Evolutionary conservation across 495 filamentous ascomycete genomes (phyloP), one percentile per base, ranked within the genome.

Genomic region (Xylaria acuta): DNA sequence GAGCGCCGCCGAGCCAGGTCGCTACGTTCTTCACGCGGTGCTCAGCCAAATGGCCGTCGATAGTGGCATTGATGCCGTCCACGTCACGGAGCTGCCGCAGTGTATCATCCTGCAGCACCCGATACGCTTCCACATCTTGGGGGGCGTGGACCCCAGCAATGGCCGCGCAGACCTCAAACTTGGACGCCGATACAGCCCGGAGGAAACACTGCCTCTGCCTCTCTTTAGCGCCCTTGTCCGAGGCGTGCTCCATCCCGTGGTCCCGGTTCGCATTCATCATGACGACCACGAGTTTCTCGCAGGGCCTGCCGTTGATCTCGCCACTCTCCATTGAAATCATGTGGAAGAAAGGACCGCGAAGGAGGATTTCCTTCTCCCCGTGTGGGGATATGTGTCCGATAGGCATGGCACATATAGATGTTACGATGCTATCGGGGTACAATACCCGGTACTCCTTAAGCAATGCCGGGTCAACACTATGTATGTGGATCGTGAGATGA

Each of bases 401-500:
- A 1, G 47, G 20, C 47, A 51, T 51, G n/a, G 47, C 20, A 11
- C 47, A 51, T 51, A 51, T 51, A 51, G 47, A 51, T 51, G 47
- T 51, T 22, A 51, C 47, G n/a, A 51, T 8, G 47, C 47, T 51
- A 7, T 51, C 47, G 47, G 47, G 47, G n/a, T 51, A 51, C 7
- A 51, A n/a, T 51, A n/a, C n/a, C n/a, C n/a, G n/a, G n/a, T 51
- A 51, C n/a, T 51, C 47, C 9, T 22, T 51, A 51, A 51, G 47
- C 47, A 51, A 25, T 25, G 47, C 47, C n/a, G 47, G 47, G 7
- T 51, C 47, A 51, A 51, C 47, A 51, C 47, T n/a, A 3, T 22
- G 47, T 51, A 51, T 51, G 47, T 51, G 47, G 47, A 51, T 51
- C n/a, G 47, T 51, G 47, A 51, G 47, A 22, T 51, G 47, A 51